These are phyloP conservation scores for Cladochytrium tenue DNA, from an alignment of 371 early-diverging fungal genomes.

Conservation along the genomic window DNA sequence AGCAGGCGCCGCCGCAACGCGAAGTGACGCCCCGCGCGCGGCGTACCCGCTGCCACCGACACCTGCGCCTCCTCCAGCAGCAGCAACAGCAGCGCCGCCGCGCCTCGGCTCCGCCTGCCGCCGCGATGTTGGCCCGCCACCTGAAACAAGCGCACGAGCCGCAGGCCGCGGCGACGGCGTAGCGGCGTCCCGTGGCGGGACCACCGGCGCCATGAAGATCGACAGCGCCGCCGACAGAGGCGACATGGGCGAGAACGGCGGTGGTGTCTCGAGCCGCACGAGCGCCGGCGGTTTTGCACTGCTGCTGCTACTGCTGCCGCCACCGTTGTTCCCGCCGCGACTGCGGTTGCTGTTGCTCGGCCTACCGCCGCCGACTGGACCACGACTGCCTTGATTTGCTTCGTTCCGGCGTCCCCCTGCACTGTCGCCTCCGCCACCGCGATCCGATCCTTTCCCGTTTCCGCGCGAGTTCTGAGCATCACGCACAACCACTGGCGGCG, in stretches of 20 bases:
- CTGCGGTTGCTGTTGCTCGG: background rate
- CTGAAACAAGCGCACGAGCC: background rate
- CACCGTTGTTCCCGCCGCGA: background rate
- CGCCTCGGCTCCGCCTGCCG: background rate
- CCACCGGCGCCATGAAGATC: background rate
- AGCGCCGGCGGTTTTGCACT: background rate
- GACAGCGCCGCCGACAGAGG: background rate
- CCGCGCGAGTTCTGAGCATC: background rate
- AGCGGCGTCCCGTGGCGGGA: background rate
- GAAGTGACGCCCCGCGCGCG: too few species aligned
- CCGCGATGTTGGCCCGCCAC: background rate
- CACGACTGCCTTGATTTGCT: background rate
- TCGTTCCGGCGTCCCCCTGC: background rate
- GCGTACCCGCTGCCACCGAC: too few species aligned
- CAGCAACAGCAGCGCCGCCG: background rate
- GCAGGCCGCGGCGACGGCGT: background rate
- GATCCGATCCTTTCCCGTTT: background rate
- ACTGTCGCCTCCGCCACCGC: background rate
- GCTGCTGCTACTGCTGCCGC: background rate
- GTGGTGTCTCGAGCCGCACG: background rate
- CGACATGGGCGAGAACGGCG: background rate
- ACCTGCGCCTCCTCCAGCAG: background rate
- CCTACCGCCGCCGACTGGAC: background rate
- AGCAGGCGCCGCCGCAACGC: too few species aligned
- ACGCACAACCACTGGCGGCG: background rate